Evolutionary conservation across 768 basidiomycete genomes (phyloP).

Genomic region (Baorangia bicolor): DNA sequence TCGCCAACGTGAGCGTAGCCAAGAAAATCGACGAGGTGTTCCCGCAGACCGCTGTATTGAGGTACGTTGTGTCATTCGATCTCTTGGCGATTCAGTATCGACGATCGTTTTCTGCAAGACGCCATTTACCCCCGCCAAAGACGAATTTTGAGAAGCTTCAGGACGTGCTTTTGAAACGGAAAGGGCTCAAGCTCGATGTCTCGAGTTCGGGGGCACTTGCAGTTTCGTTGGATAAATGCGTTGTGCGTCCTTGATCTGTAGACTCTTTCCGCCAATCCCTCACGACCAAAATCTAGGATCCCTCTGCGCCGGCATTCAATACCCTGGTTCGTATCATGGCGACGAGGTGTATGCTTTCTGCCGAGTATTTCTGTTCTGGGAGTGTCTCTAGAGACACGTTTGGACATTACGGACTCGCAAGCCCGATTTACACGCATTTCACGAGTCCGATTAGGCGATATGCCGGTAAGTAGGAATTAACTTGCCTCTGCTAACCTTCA

Average conservation of each 20-base stretch:
- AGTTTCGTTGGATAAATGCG: slow-evolving; percentile 80
- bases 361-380: slow-evolving; percentile 97
- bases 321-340: slow-evolving; percentile 99
- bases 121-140: slow-evolving; percentile 88
- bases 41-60: slow-evolving; percentile 91
- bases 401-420: slow-evolving; percentile 97
- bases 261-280: background rate
- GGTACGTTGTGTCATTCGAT: slow-evolving; percentile 40
- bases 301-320: slow-evolving; percentile 86
- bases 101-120: slow-evolving; percentile 42
- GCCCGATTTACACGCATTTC: slow-evolving; percentile 96
- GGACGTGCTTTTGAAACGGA: slow-evolving; percentile 85
- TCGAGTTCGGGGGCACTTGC: slow-evolving; percentile 90
- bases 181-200: slow-evolving; percentile 81
- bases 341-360: slow-evolving; percentile 96
- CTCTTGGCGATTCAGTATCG: slow-evolving; percentile 1
- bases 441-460: slow-evolving; percentile 97
- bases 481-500: background rate
- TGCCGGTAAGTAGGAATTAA: slow-evolving; percentile 56
- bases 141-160: slow-evolving; percentile 95
- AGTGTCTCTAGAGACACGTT: slow-evolving; percentile 91
- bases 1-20: slow-evolving; percentile 95
- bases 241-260: slow-evolving; percentile 49
- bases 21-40: slow-evolving; percentile 89
- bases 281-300: slow-evolving; percentile 55